A percentile compares a stretch with the other conserved stretches of the same genome.
These are phyloP conservation scores for Pseudohyphozyma bogoriensis DNA, from an alignment of 768 basidiomycete genomes.

Conservation along the genomic window DNA sequence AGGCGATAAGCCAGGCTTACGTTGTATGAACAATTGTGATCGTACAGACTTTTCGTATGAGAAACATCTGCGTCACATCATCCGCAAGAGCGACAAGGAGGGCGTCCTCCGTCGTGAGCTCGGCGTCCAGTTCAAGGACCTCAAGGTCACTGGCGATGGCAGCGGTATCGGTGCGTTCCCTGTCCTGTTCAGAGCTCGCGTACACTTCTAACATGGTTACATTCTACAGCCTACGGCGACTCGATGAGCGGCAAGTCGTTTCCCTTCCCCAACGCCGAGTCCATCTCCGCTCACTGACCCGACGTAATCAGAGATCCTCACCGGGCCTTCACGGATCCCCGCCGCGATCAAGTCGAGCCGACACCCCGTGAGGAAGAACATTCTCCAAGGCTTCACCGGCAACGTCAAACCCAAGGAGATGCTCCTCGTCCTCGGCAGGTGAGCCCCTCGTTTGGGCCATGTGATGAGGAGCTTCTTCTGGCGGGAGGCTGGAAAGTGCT, in stretches of 20 bases:
- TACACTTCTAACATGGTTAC: constrained; percentile 1
- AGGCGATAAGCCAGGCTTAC: no score
- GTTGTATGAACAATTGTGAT: constrained; percentile 1
- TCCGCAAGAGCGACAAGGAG: constrained; percentile 18
- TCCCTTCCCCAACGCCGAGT: neutral
- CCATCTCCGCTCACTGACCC: no score
- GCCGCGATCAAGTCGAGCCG: constrained; percentile 8
- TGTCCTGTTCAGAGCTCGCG: constrained; percentile 11
- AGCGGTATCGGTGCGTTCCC: neutral
- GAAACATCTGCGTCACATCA: constrained; percentile 20
- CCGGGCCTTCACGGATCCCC: constrained; percentile 14
- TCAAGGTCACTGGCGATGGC: constrained; percentile 17
- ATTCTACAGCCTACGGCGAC: neutral
- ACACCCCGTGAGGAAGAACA: constrained; percentile 22
- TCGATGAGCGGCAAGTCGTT: no score
- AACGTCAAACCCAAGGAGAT: constrained; percentile 61
- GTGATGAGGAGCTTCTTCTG: constrained; percentile 43
- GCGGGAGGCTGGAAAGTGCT: constrained; percentile 40
- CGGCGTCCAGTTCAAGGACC: constrained; percentile 22
- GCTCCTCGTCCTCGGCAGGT: constrained; percentile 49
- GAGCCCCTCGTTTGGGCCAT: constrained; percentile 38
- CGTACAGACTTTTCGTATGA: constrained; percentile 24
- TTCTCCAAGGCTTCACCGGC: constrained; percentile 56
- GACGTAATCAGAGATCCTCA: constrained; percentile 7
- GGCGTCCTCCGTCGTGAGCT: constrained; percentile 4